Evolutionary conservation across 225 moss, liverwort and hornwort species (phyloP).

Genomic region (Pseudisothecium myosuroides): DNA sequence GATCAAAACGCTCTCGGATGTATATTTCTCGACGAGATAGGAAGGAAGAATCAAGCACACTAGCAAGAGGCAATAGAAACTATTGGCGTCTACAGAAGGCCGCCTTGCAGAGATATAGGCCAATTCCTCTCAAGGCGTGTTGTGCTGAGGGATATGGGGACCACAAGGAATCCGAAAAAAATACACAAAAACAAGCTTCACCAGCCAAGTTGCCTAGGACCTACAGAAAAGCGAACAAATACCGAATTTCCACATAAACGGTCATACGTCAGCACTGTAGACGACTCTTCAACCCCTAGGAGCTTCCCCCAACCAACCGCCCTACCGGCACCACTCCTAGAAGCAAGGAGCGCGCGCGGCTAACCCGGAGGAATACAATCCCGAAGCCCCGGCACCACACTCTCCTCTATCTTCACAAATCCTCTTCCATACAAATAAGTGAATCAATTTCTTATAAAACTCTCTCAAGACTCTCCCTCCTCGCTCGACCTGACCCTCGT

Average conservation of each 20-base stretch:
- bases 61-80: neutral
- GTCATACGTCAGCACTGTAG: neutral
- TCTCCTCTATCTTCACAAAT: neutral
- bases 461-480: neutral
- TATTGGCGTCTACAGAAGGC: neutral
- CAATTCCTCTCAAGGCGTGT: neutral
- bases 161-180: neutral
- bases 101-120: neutral
- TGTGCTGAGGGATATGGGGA: neutral
- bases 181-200: neutral
- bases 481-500: neutral
- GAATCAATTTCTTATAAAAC: neutral
- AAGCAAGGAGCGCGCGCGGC: slow-evolving; percentile 13
- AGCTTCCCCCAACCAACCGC: neutral
- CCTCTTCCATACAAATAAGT: neutral
- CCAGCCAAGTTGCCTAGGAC: neutral
- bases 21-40: neutral
- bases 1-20: neutral
- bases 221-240: neutral
- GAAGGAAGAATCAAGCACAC: neutral
- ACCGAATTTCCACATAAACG: slow-evolving; percentile 7
- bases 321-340: slow-evolving; percentile 7
- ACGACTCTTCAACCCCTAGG: slow-evolving; percentile 19
- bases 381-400: neutral
- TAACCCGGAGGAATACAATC: neutral